Evolutionary conservation across 2,329 filamentous ascomycete genomes (phyloP).

Genomic region (Pseudocercospora vitis): DNA sequence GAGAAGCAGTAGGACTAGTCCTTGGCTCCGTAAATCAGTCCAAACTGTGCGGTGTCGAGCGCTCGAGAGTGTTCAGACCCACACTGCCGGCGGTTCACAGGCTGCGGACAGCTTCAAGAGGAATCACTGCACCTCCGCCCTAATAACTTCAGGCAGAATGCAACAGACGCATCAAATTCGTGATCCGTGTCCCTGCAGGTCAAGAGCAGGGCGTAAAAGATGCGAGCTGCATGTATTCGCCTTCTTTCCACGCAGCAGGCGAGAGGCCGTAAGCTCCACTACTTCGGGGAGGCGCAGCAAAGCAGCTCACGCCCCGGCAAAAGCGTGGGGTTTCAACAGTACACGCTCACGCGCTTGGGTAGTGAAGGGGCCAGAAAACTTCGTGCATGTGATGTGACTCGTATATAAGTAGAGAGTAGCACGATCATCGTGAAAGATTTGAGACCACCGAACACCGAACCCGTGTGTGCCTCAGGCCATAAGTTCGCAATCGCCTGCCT

Average conservation of each 20-base stretch:
- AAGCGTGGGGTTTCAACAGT: not conserved
- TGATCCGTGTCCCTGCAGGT: conserved; percentile 5
- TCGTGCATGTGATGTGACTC: not conserved
- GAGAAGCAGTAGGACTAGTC: conserved; percentile 4
- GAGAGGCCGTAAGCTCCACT: not conserved
- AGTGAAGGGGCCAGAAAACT: not conserved
- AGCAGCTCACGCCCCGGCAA: not conserved
- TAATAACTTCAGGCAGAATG: no score
- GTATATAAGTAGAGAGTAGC: not conserved
- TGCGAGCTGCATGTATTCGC: not conserved
- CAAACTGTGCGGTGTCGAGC: no score
- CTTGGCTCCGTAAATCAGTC: no score
- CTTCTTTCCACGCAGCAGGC: not conserved
- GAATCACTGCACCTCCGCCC: no score
- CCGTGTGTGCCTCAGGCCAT: no score
- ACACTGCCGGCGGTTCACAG: no score
- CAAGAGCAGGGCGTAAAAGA: not conserved
- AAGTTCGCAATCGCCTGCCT: no score
- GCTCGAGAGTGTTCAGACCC: no score
- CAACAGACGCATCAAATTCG: not conserved
- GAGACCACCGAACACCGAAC: no score
- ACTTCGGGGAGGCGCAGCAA: not conserved
- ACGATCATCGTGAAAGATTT: no score
- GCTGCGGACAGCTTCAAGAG: no score
- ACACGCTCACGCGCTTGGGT: not conserved